Percentiles rank a stretch among this genome's conserved stretches.
These are phyloP conservation scores for Auriculariales sp. DNA, from an alignment of 768 basidiomycete species.

Conservation along the genomic window DNA sequence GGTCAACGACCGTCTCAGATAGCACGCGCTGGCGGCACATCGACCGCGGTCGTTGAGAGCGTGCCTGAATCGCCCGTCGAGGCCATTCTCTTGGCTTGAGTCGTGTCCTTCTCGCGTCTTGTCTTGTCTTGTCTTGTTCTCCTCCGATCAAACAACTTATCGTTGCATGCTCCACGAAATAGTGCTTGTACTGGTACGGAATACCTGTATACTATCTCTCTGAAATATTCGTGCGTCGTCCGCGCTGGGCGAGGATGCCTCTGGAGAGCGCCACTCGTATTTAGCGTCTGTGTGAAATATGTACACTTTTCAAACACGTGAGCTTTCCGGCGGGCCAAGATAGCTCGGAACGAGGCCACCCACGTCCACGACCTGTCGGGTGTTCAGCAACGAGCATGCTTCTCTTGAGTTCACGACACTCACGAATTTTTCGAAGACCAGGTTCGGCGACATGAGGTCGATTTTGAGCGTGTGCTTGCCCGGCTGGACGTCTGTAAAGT, in stretches of 20 bases:
- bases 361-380: slow-evolving; percentile 30
- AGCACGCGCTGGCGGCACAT: background rate
- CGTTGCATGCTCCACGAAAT: no score
- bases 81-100: background rate
- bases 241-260: no score
- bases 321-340: slow-evolving; percentile 49
- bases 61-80: background rate
- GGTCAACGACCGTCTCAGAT: slow-evolving; percentile 5
- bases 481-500: slow-evolving; percentile 25
- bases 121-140: no score
- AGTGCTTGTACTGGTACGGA: no score
- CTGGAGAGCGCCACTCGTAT: background rate
- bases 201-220: no score
- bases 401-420: slow-evolving; percentile 7
- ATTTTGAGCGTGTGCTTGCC: slow-evolving; percentile 50
- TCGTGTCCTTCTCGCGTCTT: no score
- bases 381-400: background rate
- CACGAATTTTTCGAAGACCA: slow-evolving; percentile 49
- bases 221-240: no score
- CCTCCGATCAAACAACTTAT: no score
- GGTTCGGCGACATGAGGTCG: slow-evolving; percentile 43
- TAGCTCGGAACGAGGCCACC: slow-evolving; percentile 42
- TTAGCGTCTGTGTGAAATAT: background rate
- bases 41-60: background rate
- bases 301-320: slow-evolving; percentile 12